Evolutionary conservation across 345 rosid genomes (phyloP), one percentile per base, ranked within the genome.

Genomic region (Cochlearia excelsa): DNA sequence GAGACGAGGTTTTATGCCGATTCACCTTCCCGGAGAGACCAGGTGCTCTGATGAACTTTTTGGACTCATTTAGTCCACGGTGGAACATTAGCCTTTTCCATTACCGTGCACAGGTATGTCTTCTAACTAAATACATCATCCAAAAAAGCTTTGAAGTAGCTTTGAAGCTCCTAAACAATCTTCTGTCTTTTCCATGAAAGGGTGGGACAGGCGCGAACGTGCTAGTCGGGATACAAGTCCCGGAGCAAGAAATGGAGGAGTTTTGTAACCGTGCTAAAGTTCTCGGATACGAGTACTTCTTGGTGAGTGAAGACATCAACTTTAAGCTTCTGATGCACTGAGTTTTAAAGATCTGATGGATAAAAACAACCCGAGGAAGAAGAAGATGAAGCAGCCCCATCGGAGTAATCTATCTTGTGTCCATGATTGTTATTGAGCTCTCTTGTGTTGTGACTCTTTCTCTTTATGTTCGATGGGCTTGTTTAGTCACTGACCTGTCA

Each of bases 61-160:
- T 93, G 78, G 83, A 90, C 56, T 49, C 90, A 9, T 85, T 90
- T 69, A 90, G 99, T 81, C 96, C 99, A 2, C 81, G 83, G 9
- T 90, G 99, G 97, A 82, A 93, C 80, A 93, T 93, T 40, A 90
- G 82, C 57, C 80, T 90, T 78, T 90, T 93, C 84, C 97, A 85
- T 74, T 93, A 90, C 80, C 91, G 97, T 56, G 79, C 73, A 62
- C 75, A 92, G 95, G 99, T 86, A 65, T 34, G 77, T 59, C 28
- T 46, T 38, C 30, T 33, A 30, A 1, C n/a, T 35, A 37, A 41
- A 31, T 8, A 29, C 42, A 16, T 9, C 40, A 52, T 34, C 46
- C 9, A 44, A 41, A 46, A 50, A 28, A 11, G 37, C 9, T 3
- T n/a, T 34, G 29, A 57, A n/a, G 39, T 3, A 49, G 11, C 42